Percentiles rank a stretch among this genome's conserved stretches.
Evolutionary conservation across 768 basidiomycete species (phyloP).

Genomic region (Phaffia australis): DNA sequence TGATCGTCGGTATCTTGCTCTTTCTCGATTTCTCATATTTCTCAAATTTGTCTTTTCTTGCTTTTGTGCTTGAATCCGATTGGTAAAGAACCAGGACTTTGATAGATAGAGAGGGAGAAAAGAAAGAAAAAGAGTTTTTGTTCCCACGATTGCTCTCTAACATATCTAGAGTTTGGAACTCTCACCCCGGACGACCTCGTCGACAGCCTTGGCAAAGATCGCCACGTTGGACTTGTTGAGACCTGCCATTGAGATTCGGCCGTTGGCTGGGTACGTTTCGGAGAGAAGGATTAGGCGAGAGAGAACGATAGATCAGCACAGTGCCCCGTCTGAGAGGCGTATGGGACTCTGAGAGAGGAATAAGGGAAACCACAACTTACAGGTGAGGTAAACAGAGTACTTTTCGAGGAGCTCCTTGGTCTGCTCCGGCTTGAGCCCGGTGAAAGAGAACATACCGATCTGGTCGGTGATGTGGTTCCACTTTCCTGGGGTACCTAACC

Average conservation of each 20-base stretch:
- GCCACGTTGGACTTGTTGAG: constrained; percentile 66
- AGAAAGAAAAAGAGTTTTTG: not conserved
- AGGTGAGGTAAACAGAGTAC: constrained; percentile 29
- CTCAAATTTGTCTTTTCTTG: too few relatives aligned
- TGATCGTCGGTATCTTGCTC: too few relatives aligned
- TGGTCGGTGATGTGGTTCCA: constrained; percentile 95
- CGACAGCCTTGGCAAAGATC: constrained; percentile 29
- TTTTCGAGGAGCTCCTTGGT: constrained; percentile 28
- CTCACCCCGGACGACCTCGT: constrained; percentile 28
- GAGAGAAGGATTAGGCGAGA: constrained; percentile 18
- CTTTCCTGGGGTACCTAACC: constrained; percentile 73
- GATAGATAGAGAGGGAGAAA: not conserved
- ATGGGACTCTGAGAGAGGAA: constrained; percentile 24
- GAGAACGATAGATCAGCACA: constrained; percentile 13
- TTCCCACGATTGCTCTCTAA: too few relatives aligned
- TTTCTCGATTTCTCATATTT: too few relatives aligned
- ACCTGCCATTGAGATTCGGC: constrained; percentile 90
- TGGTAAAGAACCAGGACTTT: too few relatives aligned
- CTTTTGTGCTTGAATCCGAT: too few relatives aligned
- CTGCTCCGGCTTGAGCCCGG: constrained; percentile 31
- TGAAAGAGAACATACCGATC: constrained; percentile 89
- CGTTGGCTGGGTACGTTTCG: constrained; percentile 35
- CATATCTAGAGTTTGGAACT: constrained; percentile 17
- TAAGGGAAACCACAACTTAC: constrained; percentile 30
- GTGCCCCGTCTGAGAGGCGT: constrained; percentile 26